A percentile compares a stretch with the other conserved stretches of the same genome.
These are phyloP conservation scores for Botryotinia convoluta DNA, from an alignment of 2,329 filamentous ascomycete genomes.

Conservation along the genomic window DNA sequence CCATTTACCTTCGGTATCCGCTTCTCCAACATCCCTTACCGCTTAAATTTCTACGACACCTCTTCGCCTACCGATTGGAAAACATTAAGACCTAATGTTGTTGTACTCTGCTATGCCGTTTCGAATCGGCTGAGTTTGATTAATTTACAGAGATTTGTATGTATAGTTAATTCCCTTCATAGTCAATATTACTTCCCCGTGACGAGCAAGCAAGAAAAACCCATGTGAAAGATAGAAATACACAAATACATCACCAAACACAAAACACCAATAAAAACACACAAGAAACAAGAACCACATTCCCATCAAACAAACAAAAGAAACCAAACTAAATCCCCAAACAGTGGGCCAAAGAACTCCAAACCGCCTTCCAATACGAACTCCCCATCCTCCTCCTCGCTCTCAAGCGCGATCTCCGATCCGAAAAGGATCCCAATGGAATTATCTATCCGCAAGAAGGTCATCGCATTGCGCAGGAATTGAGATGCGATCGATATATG, in stretches of 20 bases:
- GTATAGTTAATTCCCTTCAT: constrained; percentile 26
- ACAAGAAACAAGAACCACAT: not conserved
- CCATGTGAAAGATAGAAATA: not conserved
- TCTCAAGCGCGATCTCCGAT: constrained; percentile 58
- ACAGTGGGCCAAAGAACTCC: constrained; percentile 58
- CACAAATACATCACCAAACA: not conserved
- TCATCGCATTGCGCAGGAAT: constrained; percentile 53
- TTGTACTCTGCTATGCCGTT: constrained; percentile 62
- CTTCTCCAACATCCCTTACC: constrained; percentile 46
- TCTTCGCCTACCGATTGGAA: constrained; percentile 58
- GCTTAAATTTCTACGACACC: constrained; percentile 60
- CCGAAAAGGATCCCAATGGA: constrained; percentile 57
- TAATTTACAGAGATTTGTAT: constrained; percentile 55
- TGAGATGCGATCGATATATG: constrained; percentile 61
- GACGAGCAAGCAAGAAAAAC: not conserved
- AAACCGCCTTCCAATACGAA: constrained; percentile 47
- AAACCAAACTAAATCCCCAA: not conserved
- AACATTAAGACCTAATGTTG: constrained; percentile 55
- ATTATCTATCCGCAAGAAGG: constrained; percentile 61
- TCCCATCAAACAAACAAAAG: not conserved
- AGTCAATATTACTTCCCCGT: not conserved
- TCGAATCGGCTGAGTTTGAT: constrained; percentile 56
- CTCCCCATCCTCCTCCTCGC: constrained; percentile 57
- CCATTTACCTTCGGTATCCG: constrained; percentile 58
- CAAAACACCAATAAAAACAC: too few species aligned